Conservation (phyloP, 495 filamentous ascomycete genomes). For the Lichina pygmaea region DNA sequence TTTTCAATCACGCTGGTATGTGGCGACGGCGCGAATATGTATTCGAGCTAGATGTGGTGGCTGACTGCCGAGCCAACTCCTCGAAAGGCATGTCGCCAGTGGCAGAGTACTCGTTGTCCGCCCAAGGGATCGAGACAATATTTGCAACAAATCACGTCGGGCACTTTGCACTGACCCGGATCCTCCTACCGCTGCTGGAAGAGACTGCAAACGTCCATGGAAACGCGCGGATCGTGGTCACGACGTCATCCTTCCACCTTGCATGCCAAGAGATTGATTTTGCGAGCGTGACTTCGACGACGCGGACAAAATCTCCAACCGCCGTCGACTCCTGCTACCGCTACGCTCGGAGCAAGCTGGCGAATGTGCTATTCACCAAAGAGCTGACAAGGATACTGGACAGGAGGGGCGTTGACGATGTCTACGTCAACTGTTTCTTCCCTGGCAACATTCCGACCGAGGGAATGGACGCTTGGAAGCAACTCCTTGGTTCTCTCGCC, state of each 20-base stretch:
- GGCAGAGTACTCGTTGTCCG: conserved; percentile 7
- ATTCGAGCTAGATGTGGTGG: no score
- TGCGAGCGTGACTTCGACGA: conserved; percentile 8
- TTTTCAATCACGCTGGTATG: conserved; percentile 17
- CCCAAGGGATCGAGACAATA: conserved; percentile 11
- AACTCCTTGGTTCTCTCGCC: conserved; percentile 7
- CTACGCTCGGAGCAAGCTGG: conserved; percentile 17
- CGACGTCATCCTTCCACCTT: conserved; percentile 11
- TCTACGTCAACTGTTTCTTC: conserved; percentile 15
- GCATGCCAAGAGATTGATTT: conserved; percentile 8
- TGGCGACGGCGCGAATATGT: not conserved
- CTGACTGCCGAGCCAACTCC: no score
- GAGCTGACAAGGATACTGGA: conserved; percentile 11
- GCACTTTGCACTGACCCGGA: conserved; percentile 12
- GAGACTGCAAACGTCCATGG: conserved; percentile 4
- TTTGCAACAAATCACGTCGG: conserved; percentile 18
- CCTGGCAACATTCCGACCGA: conserved; percentile 17
- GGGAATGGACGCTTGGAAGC: conserved; percentile 13
- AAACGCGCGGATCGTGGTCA: conserved; percentile 10
- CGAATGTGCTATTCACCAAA: conserved; percentile 17
- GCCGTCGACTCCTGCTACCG: conserved; percentile 10
- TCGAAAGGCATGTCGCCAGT: not conserved
- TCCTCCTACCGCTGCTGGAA: conserved; percentile 12
- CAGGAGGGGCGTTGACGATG: conserved; percentile 5
- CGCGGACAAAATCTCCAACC: conserved; percentile 4